These are phyloP conservation scores for Austropuccinia psidii DNA, from an alignment of 1,284 basidiomycete genomes.

Conservation along the genomic window DNA sequence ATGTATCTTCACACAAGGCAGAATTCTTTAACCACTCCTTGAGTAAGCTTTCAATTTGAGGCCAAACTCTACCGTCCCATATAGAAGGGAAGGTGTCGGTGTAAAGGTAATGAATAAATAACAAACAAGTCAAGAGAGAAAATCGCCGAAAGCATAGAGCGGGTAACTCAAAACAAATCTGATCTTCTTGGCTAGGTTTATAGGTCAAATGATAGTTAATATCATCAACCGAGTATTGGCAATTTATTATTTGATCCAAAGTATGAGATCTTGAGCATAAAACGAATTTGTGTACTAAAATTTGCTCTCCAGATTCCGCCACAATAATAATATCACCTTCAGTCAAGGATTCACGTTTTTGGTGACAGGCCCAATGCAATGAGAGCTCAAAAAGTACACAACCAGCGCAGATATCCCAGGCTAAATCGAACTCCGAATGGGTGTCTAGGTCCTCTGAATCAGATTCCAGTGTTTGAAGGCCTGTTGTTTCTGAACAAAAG, in stretches of 20 bases:
- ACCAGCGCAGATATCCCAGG: constrained; percentile 54
- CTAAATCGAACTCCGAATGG: constrained; percentile 40
- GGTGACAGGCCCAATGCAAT: constrained; percentile 40
- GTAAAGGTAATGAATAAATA: constrained; percentile 80
- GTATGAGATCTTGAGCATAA: constrained; percentile 58
- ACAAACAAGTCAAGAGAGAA: constrained; percentile 61
- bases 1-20: constrained; percentile 46
- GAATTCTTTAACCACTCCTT: constrained; percentile 38
- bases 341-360: constrained; percentile 41
- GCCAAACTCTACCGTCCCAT: constrained; percentile 70
- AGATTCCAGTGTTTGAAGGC: constrained; percentile 12
- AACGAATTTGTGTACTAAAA: constrained; percentile 63
- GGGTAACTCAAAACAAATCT: constrained; percentile 38
- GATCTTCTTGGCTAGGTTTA: constrained; percentile 4
- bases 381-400: constrained; percentile 51
- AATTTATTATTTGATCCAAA: constrained; percentile 48
- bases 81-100: constrained; percentile 71
- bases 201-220: constrained; percentile 8
- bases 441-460: constrained; percentile 43
- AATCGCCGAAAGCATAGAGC: constrained; percentile 49
- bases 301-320: constrained; percentile 47
- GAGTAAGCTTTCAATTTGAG: constrained; percentile 50
- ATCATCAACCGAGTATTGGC: not conserved
- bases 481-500: not conserved
- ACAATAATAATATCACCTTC: constrained; percentile 61